Evolutionary conservation across 371 early-diverging fungal species (phyloP).

Genomic region (Furculomyces boomerangus): DNA sequence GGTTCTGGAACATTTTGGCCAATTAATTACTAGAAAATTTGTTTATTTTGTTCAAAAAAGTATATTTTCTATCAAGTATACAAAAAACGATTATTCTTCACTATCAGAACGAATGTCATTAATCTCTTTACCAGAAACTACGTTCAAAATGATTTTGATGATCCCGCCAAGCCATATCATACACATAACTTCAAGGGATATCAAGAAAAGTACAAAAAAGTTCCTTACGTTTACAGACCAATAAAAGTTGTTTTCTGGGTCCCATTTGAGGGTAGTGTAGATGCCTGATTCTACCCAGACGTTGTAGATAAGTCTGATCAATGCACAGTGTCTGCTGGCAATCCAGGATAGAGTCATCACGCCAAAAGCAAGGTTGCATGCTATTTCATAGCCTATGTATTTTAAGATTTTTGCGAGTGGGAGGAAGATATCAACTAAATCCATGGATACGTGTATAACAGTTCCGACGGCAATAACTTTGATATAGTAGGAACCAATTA

Average conservation of each 20-base stretch:
- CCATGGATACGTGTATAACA: slow-evolving; percentile 58
- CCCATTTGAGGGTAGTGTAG: slow-evolving; percentile 4
- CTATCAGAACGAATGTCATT: slow-evolving; percentile 49
- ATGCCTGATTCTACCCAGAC: slow-evolving; percentile 9
- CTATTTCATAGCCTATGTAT: slow-evolving; percentile 23
- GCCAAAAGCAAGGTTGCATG: slow-evolving; percentile 39
- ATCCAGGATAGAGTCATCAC: slow-evolving; percentile 50
- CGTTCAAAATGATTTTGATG: slow-evolving; percentile 36
- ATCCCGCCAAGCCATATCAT: slow-evolving; percentile 66
- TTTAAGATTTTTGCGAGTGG: slow-evolving; percentile 41
- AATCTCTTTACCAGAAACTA: slow-evolving; percentile 38
- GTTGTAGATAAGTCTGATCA: slow-evolving; percentile 24
- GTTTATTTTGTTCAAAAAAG: neutral
- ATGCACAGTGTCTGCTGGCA: slow-evolving; percentile 42
- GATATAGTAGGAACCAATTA: slow-evolving; percentile 39
- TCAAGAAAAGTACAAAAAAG: slow-evolving; percentile 35
- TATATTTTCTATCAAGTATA: neutral
- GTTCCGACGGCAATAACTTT: slow-evolving; percentile 60
- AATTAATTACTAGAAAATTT: too few relatives aligned
- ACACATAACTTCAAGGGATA: slow-evolving; percentile 39
- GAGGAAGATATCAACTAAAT: slow-evolving; percentile 53
- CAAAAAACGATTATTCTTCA: slow-evolving; percentile 5
- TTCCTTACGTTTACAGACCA: slow-evolving; percentile 4
- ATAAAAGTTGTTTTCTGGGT: slow-evolving; percentile 11
- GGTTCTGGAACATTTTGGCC: too few relatives aligned